Conservation (phyloP, 2,329 filamentous ascomycete genomes). For the Parasarocladium wereldwijsianum region DNA sequence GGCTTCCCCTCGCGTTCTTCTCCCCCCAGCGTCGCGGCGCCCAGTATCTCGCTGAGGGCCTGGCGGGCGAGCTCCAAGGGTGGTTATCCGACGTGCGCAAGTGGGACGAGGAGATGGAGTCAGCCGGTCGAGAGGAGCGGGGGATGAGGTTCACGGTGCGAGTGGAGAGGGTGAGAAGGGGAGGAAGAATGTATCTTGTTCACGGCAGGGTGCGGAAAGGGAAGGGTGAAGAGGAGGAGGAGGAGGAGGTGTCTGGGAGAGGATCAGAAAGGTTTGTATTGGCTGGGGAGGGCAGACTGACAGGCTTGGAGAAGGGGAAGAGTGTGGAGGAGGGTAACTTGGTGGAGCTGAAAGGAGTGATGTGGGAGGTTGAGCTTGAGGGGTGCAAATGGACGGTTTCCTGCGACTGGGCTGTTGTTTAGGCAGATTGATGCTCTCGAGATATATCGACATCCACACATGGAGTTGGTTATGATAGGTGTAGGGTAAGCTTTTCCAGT, state of each 20-base stretch:
- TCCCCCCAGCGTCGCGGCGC: constrained; percentile 21
- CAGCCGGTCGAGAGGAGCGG: too few relatives aligned
- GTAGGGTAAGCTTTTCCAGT: too few relatives aligned
- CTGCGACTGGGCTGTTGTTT: constrained; percentile 20
- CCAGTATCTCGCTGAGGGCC: constrained; percentile 20
- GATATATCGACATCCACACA: too few relatives aligned
- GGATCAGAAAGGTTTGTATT: constrained; percentile 14
- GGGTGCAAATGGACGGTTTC: constrained; percentile 21
- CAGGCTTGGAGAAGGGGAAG: constrained; percentile 17
- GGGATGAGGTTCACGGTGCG: too few relatives aligned
- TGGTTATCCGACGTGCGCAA: constrained; percentile 26
- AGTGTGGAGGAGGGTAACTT: constrained; percentile 15
- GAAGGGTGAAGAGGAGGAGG: not conserved
- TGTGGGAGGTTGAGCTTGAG: constrained; percentile 22
- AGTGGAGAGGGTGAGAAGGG: too few relatives aligned
- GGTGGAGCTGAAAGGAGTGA: constrained; percentile 19
- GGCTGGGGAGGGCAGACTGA: constrained; percentile 22
- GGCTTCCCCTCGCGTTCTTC: constrained; percentile 14
- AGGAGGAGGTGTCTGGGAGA: constrained; percentile 18
- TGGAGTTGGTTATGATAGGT: too few relatives aligned
- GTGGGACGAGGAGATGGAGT: constrained; percentile 12
- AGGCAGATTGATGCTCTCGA: too few relatives aligned
- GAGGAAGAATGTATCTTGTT: constrained; percentile 6
- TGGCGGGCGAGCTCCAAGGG: constrained; percentile 24
- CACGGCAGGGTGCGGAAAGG: not conserved